Evolutionary conservation across 805 yeast genomes (phyloP).

Genomic region (Brettanomyces anomalus): DNA sequence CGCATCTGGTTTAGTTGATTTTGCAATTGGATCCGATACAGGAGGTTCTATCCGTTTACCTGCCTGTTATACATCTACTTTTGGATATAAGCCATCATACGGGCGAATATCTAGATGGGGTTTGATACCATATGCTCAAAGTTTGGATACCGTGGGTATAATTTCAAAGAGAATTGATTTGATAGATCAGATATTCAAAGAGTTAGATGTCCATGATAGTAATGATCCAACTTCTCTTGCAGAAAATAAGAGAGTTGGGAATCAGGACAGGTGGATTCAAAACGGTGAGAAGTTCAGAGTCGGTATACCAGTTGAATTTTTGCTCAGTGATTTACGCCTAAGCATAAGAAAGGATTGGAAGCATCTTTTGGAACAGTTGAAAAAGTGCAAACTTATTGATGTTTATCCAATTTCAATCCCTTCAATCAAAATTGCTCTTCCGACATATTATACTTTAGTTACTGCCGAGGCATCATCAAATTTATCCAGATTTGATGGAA

Average conservation of each 20-base stretch:
- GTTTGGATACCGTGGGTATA: constrained; percentile 90
- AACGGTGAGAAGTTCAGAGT: constrained; percentile 29
- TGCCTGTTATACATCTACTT: constrained; percentile 73
- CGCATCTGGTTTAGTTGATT: constrained; percentile 57
- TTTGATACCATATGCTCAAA: constrained; percentile 85
- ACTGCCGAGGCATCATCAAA: constrained; percentile 95
- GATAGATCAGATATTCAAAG: constrained; percentile 40
- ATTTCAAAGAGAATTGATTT: constrained; percentile 41
- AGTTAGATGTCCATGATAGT: constrained; percentile 52
- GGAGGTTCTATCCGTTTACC: constrained; percentile 96
- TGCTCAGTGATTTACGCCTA: constrained; percentile 43
- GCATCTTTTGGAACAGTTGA: constrained; percentile 37
- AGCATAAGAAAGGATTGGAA: constrained; percentile 41
- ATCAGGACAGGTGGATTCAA: constrained; percentile 2
- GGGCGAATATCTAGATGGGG: constrained; percentile 93
- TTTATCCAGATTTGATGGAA: constrained; percentile 82
- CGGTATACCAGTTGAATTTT: constrained; percentile 69
- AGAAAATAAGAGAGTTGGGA: constrained; percentile 23
- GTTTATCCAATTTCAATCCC: constrained; percentile 66
- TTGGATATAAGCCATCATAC: constrained; percentile 90
- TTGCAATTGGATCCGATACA: constrained; percentile 89
- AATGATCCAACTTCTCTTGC: constrained; percentile 73
- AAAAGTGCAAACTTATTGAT: constrained; percentile 38
- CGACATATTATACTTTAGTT: constrained; percentile 79
- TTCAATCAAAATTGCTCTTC: constrained; percentile 52